Percentiles rank a stretch among this genome's conserved stretches.
Evolutionary conservation across 768 basidiomycete genomes (phyloP).

Genomic region (button mushroom (Agaricus bisporus)): DNA sequence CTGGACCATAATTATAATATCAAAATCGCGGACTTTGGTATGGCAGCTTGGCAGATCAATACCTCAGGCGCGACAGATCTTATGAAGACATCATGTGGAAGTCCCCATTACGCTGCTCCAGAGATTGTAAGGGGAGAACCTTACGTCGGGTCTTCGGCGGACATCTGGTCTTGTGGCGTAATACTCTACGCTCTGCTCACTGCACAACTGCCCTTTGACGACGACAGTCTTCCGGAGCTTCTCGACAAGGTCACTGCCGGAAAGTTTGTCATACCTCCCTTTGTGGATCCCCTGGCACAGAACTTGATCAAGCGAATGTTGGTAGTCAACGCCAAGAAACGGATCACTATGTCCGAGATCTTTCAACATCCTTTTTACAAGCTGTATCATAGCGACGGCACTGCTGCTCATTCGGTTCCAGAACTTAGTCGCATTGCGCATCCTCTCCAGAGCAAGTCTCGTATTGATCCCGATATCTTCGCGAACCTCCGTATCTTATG

Average conservation of each 20-base stretch:
- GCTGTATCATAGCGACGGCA: conserved; percentile 40
- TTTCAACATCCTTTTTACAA: conserved; percentile 75
- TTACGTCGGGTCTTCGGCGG: conserved; percentile 83
- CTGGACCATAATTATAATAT: conserved; percentile 79
- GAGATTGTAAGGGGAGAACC: conserved; percentile 80
- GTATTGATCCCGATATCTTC: conserved; percentile 87
- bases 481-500: conserved; percentile 89
- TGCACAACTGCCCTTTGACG: conserved; percentile 88
- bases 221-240: conserved; percentile 74
- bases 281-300: conserved; percentile 63
- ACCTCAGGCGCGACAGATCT: conserved; percentile 28
- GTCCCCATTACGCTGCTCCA: conserved; percentile 92
- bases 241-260: conserved; percentile 77
- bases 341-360: conserved; percentile 83
- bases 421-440: conserved; percentile 62
- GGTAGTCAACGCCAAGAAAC: conserved; percentile 59
- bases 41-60: conserved; percentile 86
- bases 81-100: conserved; percentile 84
- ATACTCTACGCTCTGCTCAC: conserved; percentile 87
- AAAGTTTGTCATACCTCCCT: conserved; percentile 64
- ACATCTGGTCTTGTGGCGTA: conserved; percentile 97
- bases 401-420: conserved; percentile 39
- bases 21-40: conserved; percentile 97
- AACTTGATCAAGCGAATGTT: conserved; percentile 82
- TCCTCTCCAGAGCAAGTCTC: conserved; percentile 54